These are phyloP conservation scores for Cynara cardunculus DNA, from an alignment of 129 eudicot genomes.

Conservation along the genomic window DNA sequence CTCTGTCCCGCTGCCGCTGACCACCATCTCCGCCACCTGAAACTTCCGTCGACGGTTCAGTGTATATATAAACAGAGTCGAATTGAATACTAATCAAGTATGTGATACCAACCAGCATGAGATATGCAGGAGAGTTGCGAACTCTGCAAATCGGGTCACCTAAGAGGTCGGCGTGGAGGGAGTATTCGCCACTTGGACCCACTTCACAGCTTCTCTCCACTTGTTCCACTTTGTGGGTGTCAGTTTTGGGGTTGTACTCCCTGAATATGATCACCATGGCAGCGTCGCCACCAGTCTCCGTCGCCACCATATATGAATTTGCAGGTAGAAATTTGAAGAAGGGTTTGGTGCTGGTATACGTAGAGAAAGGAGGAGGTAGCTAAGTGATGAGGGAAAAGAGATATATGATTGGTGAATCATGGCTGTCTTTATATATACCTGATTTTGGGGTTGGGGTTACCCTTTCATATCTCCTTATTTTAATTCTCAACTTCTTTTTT, in stretches of 20 bases:
- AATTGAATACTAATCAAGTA: no score
- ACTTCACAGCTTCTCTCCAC: conserved; percentile 90
- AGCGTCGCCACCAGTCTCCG: conserved; percentile 11
- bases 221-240: conserved; percentile 54
- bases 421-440: neutral
- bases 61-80: no score
- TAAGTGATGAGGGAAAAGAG: neutral
- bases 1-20: conserved; percentile 30
- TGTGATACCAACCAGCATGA: conserved; percentile 77
- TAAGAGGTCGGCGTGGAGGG: conserved; percentile 83
- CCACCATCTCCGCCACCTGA: conserved; percentile 89
- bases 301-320: conserved; percentile 25
- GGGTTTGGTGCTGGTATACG: no score
- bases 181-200: conserved; percentile 72
- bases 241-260: conserved; percentile 55
- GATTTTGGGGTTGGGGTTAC: neutral
- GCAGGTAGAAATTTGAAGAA: no score
- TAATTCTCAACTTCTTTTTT: neutral
- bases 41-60: neutral
- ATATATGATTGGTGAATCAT: neutral
- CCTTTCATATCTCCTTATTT: neutral
- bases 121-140: conserved; percentile 86
- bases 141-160: conserved; percentile 97
- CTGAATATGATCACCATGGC: conserved; percentile 43
- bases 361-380: no score